Evolutionary conservation across 306 rosid species (phyloP).

Genomic region (Hippophae rhamnoides): DNA sequence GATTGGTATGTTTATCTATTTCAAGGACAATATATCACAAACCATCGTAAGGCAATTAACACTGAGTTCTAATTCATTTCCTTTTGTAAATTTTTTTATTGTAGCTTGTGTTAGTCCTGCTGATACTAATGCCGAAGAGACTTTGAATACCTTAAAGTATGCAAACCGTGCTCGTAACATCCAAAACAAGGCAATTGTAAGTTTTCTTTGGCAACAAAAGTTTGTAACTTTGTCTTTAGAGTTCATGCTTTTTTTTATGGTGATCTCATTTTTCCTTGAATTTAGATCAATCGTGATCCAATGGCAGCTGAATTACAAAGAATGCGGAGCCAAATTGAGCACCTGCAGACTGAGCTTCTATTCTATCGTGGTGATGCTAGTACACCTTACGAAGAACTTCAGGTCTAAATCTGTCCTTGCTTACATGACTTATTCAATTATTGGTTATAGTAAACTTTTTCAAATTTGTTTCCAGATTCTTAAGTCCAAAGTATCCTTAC

Average conservation of each 20-base stretch:
- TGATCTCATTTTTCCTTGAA: slow-evolving; percentile 3
- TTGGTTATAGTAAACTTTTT: slow-evolving; percentile 12
- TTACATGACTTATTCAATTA: not conserved
- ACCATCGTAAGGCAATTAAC: not conserved
- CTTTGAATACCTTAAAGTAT: slow-evolving; percentile 88
- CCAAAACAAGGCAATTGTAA: slow-evolving; percentile 93
- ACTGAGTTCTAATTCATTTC: not conserved
- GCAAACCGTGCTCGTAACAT: slow-evolving; percentile 98
- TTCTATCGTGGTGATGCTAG: slow-evolving; percentile 63
- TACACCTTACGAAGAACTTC: slow-evolving; percentile 75
- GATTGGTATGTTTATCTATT: slow-evolving; percentile 56
- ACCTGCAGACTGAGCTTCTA: slow-evolving; percentile 74
- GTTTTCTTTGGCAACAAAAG: slow-evolving; percentile 15
- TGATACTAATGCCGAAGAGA: slow-evolving; percentile 95
- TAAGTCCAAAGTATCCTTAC: slow-evolving; percentile 78
- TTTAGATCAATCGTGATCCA: slow-evolving; percentile 86
- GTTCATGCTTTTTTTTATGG: slow-evolving; percentile 11
- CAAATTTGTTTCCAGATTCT: slow-evolving; percentile 46
- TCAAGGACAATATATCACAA: not conserved
- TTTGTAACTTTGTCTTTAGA: slow-evolving; percentile 2
- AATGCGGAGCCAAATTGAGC: slow-evolving; percentile 88
- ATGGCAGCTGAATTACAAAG: slow-evolving; percentile 64
- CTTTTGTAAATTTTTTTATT: slow-evolving; percentile 1
- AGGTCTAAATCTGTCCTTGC: slow-evolving; percentile 33
- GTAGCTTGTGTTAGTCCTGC: slow-evolving; percentile 99